A percentile compares a stretch with the other conserved stretches of the same genome.
Conservation (phyloP, 2,329 filamentous ascomycete genomes). For the Fusarium sp. region DNA sequence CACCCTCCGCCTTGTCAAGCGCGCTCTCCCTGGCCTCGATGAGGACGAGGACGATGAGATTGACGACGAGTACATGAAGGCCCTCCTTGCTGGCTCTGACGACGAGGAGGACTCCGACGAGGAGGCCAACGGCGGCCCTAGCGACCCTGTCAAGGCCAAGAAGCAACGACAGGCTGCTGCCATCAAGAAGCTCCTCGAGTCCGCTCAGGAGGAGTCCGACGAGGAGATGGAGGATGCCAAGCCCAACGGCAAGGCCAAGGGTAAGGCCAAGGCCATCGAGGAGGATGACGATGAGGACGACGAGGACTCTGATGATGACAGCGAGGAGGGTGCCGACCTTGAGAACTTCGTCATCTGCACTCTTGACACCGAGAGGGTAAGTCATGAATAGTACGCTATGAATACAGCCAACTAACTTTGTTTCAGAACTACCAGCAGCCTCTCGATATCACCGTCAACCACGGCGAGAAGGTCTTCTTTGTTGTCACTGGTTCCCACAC, state of each 20-base stretch:
- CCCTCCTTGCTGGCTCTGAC: constrained; percentile 63
- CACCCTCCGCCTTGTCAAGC: constrained; percentile 91
- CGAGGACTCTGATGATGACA: constrained; percentile 73
- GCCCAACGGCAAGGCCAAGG: constrained; percentile 74
- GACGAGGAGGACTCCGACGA: constrained; percentile 67
- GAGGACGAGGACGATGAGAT: constrained; percentile 72
- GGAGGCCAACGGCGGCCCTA: constrained; percentile 86
- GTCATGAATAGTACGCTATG: constrained; percentile 39
- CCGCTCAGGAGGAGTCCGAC: constrained; percentile 69
- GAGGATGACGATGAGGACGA: constrained; percentile 70
- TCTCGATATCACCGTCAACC: constrained; percentile 90
- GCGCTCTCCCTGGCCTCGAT: constrained; percentile 69
- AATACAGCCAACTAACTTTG: constrained; percentile 45
- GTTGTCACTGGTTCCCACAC: constrained; percentile 89
- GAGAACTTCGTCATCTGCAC: constrained; percentile 97
- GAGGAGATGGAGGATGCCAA: constrained; percentile 82
- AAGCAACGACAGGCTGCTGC: constrained; percentile 84
- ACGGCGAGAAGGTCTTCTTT: constrained; percentile 93
- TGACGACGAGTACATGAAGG: constrained; percentile 73
- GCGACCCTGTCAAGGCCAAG: constrained; percentile 90
- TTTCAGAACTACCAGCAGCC: constrained; percentile 87
- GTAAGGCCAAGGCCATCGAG: constrained; percentile 74
- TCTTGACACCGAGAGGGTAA: constrained; percentile 90
- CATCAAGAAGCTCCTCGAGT: constrained; percentile 80
- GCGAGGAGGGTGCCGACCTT: constrained; percentile 73